Base-by-base conservation (phyloP, 768 basidiomycete genomes). In the Chalciporus sphaerocephalus region DNA sequence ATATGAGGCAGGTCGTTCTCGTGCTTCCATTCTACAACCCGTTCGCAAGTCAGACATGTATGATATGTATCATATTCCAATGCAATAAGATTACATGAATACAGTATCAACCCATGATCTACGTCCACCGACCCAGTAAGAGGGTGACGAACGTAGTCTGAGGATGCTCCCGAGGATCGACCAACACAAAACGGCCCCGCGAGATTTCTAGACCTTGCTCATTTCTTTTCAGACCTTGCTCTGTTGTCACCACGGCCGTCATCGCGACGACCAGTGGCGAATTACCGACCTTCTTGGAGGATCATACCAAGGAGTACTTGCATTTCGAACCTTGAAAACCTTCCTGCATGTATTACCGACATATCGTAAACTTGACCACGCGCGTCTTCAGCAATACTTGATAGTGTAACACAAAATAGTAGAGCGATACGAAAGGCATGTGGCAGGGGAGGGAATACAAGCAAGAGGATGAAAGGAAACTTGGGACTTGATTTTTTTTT, bases 401-500 rank as follows among this genome's bases (percentile, higher is more conserved):
- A 68, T 64, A 66, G 63, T 57, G 66, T 67, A 65, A 72, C 69
- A 72, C 62, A 72, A 68, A 66, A 69, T 67, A 69, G 62, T 70
- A 75, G 71, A 67, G 67, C 69, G 68, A 65, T 70, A 70, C 60
- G 68, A 70, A 66, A 69, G 55, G 58, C 60, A 60, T 53, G 57
- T 39, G 32, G 44, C 20, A 38, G 17, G 27, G 50, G 46, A 47
- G 48, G 52, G 53, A 62, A 56, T 67, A 69, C 67, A 63, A 73
- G 67, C 65, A 72, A 72, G 73, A 78, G 64, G 73, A 73, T 69
- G 72, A 73, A 61, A 73, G 66, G 69, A 75, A 69, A 83, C 79
- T 81, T 82, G 80, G 75, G 80, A 79, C 78, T 82, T 81, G 78
- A 69, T 62, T 70, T 69, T 70, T 59, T n/a, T 70, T 69, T 68